Evolutionary conservation across 345 rosid genomes (phyloP), one percentile per base, ranked within the genome.

Genomic region (Camelina neglecta): DNA sequence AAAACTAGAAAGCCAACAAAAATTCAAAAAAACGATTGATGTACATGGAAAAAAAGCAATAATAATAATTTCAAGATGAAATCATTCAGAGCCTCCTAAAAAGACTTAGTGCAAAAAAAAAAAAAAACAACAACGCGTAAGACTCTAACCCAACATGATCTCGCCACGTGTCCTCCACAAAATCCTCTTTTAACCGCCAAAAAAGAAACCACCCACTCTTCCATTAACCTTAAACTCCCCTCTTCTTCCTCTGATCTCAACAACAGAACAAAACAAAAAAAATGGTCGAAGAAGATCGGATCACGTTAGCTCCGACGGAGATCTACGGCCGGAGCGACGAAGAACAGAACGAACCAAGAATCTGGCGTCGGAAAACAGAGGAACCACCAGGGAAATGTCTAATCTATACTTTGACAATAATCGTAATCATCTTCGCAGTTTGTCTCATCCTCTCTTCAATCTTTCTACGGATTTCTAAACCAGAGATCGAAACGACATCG

Each of bases 331-430:
- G 83, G 60, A 81, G 89, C 75, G 86, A 86, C 20, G 84, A 81
- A 53, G 64, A 55, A 16, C 60, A 68, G 6, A 39, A 11, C 76
- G 55, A 4, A 15, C 64, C 47, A 8, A 63, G 20, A 61, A 16
- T 60, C 55, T 63, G 75, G 71, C 65, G 42, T 67, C 45, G 16
- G 55, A 60, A 66, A 21, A 50, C 16, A 11, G 62, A 31, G 63
- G 57, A 74, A 15, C 36, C 48, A 29, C 61, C 78, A n/a, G 83
- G 85, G 21, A 90, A 90, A 63, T 82, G 83, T 51, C 59, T 84
- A 3, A 83, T 87, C 0, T 85, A 84, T 42, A 8, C 71, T 26
- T 81, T 90, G 11, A 68, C 79, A 11, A 24, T 41, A 41, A 10
- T 85, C 36, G 90, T 84, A 18, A 45, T 83, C 47, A 35, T 74